Evolutionary conservation across 345 rosid species (phyloP).

Genomic region (Aquilaria malaccensis): DNA sequence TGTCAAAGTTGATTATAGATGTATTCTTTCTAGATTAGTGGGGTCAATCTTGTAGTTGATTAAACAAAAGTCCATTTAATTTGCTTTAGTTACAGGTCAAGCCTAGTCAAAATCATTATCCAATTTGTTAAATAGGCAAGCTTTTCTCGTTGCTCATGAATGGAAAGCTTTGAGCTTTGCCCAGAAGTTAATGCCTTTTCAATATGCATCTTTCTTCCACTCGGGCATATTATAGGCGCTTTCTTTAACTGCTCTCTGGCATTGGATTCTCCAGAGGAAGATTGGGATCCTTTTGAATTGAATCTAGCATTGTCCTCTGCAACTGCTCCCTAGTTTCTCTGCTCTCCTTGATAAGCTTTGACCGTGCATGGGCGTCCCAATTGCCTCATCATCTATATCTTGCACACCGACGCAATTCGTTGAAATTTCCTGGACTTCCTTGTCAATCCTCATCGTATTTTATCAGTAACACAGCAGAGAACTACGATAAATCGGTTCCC

Average conservation of each 20-base stretch:
- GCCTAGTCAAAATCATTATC: constrained; percentile 80
- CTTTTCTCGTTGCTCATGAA: constrained; percentile 84
- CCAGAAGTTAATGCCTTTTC: constrained; percentile 69
- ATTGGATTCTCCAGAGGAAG: constrained; percentile 96
- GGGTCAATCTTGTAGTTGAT: too few relatives aligned
- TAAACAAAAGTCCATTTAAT: too few relatives aligned
- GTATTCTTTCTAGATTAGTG: too few relatives aligned
- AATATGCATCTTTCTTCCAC: constrained; percentile 94
- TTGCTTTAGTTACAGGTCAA: constrained; percentile 19
- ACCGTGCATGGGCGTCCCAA: too few relatives aligned
- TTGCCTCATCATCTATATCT: too few relatives aligned
- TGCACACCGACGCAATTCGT: too few relatives aligned
- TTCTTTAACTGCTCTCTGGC: constrained; percentile 73
- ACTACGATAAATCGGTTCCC: too few relatives aligned
- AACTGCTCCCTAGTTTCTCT: constrained; percentile 79
- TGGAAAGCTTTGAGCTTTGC: constrained; percentile 75
- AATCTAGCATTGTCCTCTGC: constrained; percentile 87
- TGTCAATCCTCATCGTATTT: too few relatives aligned
- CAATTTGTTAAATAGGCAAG: constrained; percentile 78
- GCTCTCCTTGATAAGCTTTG: constrained; percentile 57
- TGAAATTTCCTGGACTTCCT: too few relatives aligned
- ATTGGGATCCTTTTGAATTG: constrained; percentile 93
- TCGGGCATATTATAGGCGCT: constrained; percentile 84
- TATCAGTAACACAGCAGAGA: too few relatives aligned
- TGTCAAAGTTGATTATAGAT: too few relatives aligned